Evolutionary conservation across 164 flowering plant species (phyloP), one percentile per base, ranked within the genome.

Genomic region (Kalanchoe fedtschenkoi): DNA sequence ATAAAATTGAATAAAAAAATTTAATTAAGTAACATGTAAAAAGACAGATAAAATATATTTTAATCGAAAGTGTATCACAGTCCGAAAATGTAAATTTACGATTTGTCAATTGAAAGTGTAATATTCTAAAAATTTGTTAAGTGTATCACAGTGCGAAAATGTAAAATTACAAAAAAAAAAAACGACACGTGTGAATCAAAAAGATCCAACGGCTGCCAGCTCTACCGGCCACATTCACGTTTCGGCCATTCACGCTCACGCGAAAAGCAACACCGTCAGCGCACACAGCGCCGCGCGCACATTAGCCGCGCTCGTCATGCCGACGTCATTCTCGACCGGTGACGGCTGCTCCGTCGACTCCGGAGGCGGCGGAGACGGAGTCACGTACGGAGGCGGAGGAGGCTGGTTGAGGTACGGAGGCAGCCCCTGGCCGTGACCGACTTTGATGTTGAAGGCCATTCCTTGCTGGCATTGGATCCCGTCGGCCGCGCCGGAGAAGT

Each of bases 361-460:
- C 9, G 80, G 29, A 38, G 64, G 72, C 3, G 68, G 39, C 26
- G 71, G 57, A 2, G 83, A 77, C 0, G 85, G 81, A 29, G 57
- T 62, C 1, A 19, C 67, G 70, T 80, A 88, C 0, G 83, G 81
- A 6, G 91, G 87, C 0, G 96, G 96, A 1, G 97, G 97, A 2
- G 95, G 95, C 69, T 82, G 91, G 74, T 81, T 87, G 62, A 91
- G 91, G 73, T 79, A 82, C 1, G 88, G 86, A 7, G 96, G 96
- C 54, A 88, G 72, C 7, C 96, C 97, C n/a, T 44, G 57, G 8
- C 96, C 97, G 34, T 66, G 78, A 2, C 58, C 59, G 37, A 91
- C 96, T 13, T 30, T 24, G 73, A 91, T 83, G 75, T 69, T 68
- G 64, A 91, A 88, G 19, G 77, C 76, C 91, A 91, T 74, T 35